These are phyloP conservation scores for Conringia planisiliqua DNA, from an alignment of 345 rosid genomes.

Conservation along the genomic window DNA sequence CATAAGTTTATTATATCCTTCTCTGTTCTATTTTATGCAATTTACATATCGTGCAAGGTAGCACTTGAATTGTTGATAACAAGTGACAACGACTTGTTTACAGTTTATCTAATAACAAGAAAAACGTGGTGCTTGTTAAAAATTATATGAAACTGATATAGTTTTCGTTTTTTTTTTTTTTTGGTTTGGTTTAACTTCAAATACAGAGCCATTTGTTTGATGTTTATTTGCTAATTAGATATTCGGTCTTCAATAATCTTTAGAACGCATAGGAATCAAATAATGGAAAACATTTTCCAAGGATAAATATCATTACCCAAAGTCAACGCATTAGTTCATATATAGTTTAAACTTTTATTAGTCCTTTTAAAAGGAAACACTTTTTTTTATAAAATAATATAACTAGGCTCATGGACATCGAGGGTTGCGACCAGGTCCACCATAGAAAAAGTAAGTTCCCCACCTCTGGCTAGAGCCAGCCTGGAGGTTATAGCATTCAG, in stretches of 20 bases:
- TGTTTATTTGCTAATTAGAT: not conserved
- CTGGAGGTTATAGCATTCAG: slow-evolving; percentile 15
- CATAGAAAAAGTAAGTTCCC: slow-evolving; percentile 58
- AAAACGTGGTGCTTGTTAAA: not conserved
- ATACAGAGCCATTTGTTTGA: not conserved
- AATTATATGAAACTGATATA: not conserved
- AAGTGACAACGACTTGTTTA: slow-evolving; percentile 13
- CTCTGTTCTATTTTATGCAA: not conserved
- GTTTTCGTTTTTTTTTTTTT: too few species aligned
- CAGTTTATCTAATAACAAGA: not conserved
- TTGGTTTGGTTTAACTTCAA: not conserved
- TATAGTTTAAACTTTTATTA: not conserved
- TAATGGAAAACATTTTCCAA: too few species aligned
- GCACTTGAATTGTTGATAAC: not conserved
- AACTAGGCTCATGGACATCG: not conserved
- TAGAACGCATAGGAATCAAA: too few species aligned
- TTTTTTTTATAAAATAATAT: not conserved
- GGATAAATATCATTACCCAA: too few species aligned
- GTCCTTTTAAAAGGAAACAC: not conserved
- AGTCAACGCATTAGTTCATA: not conserved
- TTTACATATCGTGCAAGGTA: slow-evolving; percentile 31
- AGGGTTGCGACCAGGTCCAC: slow-evolving; percentile 57
- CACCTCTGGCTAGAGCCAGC: slow-evolving; percentile 33
- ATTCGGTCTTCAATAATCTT: not conserved
- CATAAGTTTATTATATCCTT: slow-evolving; percentile 13